Conservation (phyloP, 352 stramenopile species). For the Globisporangium nodosum region DNA sequence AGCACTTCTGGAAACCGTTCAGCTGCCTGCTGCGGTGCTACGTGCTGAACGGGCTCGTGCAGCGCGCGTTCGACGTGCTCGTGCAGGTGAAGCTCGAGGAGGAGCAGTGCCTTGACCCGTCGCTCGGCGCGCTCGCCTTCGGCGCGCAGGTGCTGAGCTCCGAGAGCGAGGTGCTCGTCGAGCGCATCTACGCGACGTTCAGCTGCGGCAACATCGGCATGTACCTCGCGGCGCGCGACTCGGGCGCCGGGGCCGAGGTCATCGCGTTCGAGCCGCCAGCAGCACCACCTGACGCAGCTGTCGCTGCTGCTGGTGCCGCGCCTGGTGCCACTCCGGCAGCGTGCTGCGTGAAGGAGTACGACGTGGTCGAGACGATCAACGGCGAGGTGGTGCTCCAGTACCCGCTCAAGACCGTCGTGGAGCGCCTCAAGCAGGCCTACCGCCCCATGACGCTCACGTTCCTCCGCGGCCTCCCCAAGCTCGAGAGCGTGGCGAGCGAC, state of each 20-base stretch:
- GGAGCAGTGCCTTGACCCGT: conserved; percentile 32
- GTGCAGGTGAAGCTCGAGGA: conserved; percentile 36
- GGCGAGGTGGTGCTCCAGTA: conserved; percentile 32
- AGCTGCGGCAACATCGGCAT: conserved; percentile 39
- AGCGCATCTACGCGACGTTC: conserved; percentile 43
- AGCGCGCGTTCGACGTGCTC: conserved; percentile 40
- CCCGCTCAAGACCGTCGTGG: conserved; percentile 24
- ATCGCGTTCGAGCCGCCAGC: conserved; percentile 13
- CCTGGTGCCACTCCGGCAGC: not conserved
- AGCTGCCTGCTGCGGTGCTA: conserved; percentile 36
- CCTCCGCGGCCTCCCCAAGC: conserved; percentile 27
- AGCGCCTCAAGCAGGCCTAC: conserved; percentile 29
- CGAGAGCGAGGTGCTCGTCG: conserved; percentile 28
- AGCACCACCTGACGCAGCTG: too few species aligned
- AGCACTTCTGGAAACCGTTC: conserved; percentile 34
- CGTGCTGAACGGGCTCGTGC: conserved; percentile 34
- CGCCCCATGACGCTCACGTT: conserved; percentile 46
- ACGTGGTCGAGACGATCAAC: conserved; percentile 44
- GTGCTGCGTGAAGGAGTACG: conserved; percentile 12
- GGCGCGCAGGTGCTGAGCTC: conserved; percentile 24
- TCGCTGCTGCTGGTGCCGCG: not conserved
- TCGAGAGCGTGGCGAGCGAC: conserved; percentile 9
- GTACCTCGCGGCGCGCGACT: conserved; percentile 19
- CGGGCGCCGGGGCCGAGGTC: conserved; percentile 19
- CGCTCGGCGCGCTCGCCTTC: conserved; percentile 24